Evolutionary conservation across 73 alveolate genomes (phyloP), one percentile per base, ranked within the genome.

Genomic region (Paramecium caudatum): DNA sequence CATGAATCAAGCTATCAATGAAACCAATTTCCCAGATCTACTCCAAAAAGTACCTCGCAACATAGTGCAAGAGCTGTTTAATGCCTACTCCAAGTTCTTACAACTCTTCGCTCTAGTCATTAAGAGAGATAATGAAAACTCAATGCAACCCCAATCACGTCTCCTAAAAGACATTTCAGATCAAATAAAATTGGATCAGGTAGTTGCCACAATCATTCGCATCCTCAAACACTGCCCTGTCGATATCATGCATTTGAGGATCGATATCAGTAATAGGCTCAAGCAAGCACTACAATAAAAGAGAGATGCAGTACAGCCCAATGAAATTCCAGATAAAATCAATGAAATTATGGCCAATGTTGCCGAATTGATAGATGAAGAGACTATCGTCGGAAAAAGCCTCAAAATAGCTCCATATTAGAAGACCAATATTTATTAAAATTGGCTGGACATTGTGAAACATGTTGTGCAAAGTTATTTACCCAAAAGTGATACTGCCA

Each of bases 391-490:
- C 9, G 65, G 65, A 21, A 74, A 45, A 34, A 27, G 43, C 15
- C 45, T 37, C 1, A 74, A 74, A 74, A 39, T 74, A 8, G 45
- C 88, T 8, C 43, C 62, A 1, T 36, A 5, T 15, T 12, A 39
- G 19, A 74, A 74, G 21, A 43, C 88, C 2, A 27, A 37, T 21
- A 7, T 74, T 0, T 74, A 45, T 74, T 23, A 19, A 39, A 36
- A 74, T 74, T 74, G 88, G 88, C 32, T 74, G 10, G 88, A 74
- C 10, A 74, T 74, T 43, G 65, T 74, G 6, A 74, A 74, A 74
- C 25, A 39, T 16, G 43, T 74, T 10, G 68, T 74, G 1, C 21
- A 4, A 37, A 21, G 46, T 17, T 74, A 74, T 45, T n/a, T 74
- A 3, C 88, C 88, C 5, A 74, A 17, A 45, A 2, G 3, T 19